Evolutionary conservation across 805 yeast species (phyloP).

Genomic region (Millerozyma miso): DNA sequence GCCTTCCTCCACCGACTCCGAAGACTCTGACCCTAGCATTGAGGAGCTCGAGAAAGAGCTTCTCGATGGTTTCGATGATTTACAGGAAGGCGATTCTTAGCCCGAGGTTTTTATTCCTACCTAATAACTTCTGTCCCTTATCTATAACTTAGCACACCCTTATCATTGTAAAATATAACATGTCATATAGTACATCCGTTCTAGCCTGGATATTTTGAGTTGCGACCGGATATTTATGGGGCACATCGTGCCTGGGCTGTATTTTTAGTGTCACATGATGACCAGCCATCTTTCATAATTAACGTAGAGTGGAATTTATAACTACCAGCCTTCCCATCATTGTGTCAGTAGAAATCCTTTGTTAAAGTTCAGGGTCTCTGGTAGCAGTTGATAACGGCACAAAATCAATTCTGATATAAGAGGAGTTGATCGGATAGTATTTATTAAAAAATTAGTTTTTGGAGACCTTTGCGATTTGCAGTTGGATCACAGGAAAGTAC

Average conservation of each 20-base stretch:
- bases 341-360: neutral
- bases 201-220: too few species aligned
- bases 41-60: constrained; percentile 49
- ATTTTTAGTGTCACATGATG: too few species aligned
- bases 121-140: too few species aligned
- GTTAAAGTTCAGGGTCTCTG: neutral
- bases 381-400: neutral
- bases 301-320: neutral
- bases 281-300: neutral
- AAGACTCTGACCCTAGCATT: constrained; percentile 22
- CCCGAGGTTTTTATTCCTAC: too few species aligned
- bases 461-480: too few species aligned
- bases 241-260: too few species aligned
- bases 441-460: too few species aligned
- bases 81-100: constrained; percentile 26
- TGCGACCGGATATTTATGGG: too few species aligned
- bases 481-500: neutral
- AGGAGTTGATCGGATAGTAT: neutral
- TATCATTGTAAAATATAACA: too few species aligned
- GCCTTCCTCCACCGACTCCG: constrained; percentile 2
- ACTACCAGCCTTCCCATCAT: neutral
- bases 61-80: constrained; percentile 49
- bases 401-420: neutral
- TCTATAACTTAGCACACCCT: too few species aligned
- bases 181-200: too few species aligned